Conservation (phyloP, 1,284 basidiomycete species). For the Termitomyces sp. region DNA sequence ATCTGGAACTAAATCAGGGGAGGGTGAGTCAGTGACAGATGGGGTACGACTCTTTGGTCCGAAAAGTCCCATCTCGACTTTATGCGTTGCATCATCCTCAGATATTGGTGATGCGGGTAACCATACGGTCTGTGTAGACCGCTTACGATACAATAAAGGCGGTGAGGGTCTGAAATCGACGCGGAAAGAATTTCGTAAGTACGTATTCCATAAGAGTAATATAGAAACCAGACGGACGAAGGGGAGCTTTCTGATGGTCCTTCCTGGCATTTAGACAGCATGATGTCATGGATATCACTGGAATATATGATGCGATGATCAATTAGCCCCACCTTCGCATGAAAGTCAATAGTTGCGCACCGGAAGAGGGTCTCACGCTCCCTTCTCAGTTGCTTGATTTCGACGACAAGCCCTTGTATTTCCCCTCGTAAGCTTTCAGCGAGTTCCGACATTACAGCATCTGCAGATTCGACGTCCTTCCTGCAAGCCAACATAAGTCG, state of each 20-base stretch:
- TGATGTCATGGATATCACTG: slow-evolving; percentile 14
- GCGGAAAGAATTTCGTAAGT: not conserved
- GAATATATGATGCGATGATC: not conserved
- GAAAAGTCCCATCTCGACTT: slow-evolving; percentile 8
- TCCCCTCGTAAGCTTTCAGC: slow-evolving; percentile 9
- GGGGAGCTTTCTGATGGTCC: not conserved
- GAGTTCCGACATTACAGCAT: slow-evolving; percentile 10
- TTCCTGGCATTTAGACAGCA: slow-evolving; percentile 10
- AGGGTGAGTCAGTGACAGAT: not conserved
- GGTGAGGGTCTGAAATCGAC: not conserved
- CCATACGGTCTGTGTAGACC: slow-evolving; percentile 6
- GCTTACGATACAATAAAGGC: not conserved
- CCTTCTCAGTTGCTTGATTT: slow-evolving; percentile 10
- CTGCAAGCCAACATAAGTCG: not conserved
- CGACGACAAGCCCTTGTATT: slow-evolving; percentile 7
- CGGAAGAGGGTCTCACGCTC: slow-evolving; percentile 10
- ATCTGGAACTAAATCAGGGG: not conserved
- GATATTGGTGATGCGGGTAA: not conserved
- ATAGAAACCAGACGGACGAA: not conserved
- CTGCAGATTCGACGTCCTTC: slow-evolving; percentile 1
- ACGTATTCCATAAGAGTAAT: not conserved
- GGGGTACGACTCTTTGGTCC: slow-evolving; percentile 7
- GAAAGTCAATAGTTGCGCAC: not conserved
- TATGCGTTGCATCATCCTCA: not conserved
- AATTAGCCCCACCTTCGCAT: not conserved